phyloP scores from a whole-genome alignment of 139 green algal genomes.

The Chloropicon primus region DNA sequence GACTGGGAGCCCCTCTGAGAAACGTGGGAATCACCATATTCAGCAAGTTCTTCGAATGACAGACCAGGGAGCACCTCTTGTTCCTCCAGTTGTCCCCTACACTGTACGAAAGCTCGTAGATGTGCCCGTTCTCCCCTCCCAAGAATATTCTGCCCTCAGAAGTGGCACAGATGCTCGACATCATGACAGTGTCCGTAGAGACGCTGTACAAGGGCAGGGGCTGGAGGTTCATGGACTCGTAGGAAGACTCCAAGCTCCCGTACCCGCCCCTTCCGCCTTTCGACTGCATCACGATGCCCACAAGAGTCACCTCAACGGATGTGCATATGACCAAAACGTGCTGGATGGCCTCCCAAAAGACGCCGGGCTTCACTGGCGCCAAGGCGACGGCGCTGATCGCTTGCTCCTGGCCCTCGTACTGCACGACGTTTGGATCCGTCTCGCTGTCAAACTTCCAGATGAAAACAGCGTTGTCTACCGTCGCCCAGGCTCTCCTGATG shows the following conservation, averaged over 20 bases:
- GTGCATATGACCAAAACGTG: slow-evolving; percentile 85
- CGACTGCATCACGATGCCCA: not conserved
- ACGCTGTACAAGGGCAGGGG: slow-evolving; percentile 66
- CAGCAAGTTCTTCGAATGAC: not conserved
- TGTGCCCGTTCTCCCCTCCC: slow-evolving; percentile 71
- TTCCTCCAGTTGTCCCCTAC: slow-evolving; percentile 43
- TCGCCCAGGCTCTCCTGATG: slow-evolving; percentile 73
- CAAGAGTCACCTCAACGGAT: slow-evolving; percentile 54
- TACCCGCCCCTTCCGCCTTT: slow-evolving; percentile 5
- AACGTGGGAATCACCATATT: not conserved
- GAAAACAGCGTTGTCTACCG: slow-evolving; percentile 80
- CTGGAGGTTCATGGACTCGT: slow-evolving; percentile 47
- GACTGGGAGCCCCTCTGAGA: slow-evolving; percentile 2
- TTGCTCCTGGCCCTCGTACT: slow-evolving; percentile 82
- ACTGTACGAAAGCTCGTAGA: slow-evolving; percentile 86
- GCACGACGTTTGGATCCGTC: slow-evolving; percentile 20
- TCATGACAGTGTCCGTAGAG: slow-evolving; percentile 63
- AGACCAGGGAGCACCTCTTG: slow-evolving; percentile 56
- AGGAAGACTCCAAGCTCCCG: slow-evolving; percentile 14
- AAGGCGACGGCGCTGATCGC: slow-evolving; percentile 78
- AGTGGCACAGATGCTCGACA: slow-evolving; percentile 48
- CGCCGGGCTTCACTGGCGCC: slow-evolving; percentile 38
- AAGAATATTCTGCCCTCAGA: slow-evolving; percentile 71
- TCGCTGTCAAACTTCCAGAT: slow-evolving; percentile 71
- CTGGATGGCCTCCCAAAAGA: slow-evolving; percentile 78